A percentile compares a stretch with the other conserved stretches of the same genome.
These are phyloP conservation scores for Euclidium syriacum DNA, from an alignment of 345 rosid species.

Conservation along the genomic window DNA sequence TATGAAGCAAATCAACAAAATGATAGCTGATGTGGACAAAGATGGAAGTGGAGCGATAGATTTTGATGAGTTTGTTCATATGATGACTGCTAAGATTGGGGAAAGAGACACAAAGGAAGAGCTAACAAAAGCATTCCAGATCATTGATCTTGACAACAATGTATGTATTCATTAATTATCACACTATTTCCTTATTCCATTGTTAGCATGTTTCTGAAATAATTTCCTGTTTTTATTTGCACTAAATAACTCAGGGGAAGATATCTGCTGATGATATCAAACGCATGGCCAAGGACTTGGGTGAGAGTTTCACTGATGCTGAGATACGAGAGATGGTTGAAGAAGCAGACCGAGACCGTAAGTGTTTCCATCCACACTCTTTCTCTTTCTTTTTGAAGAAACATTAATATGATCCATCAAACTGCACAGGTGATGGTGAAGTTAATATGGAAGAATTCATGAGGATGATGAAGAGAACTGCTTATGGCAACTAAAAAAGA, in stretches of 20 bases:
- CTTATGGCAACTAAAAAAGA: slow-evolving; percentile 42
- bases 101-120: slow-evolving; percentile 94
- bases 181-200: too few species aligned
- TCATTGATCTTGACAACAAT: slow-evolving; percentile 85
- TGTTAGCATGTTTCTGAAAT: too few species aligned
- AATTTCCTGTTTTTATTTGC: too few species aligned
- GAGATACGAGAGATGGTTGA: slow-evolving; percentile 83
- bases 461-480: slow-evolving; percentile 68
- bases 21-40: slow-evolving; percentile 97
- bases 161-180: too few species aligned
- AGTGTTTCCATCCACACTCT: slow-evolving; percentile 23
- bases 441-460: slow-evolving; percentile 63
- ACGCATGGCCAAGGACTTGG: slow-evolving; percentile 74
- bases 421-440: slow-evolving; percentile 70
- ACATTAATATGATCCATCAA: neutral
- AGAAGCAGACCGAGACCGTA: slow-evolving; percentile 87
- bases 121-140: slow-evolving; percentile 67
- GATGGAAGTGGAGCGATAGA: slow-evolving; percentile 98
- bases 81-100: slow-evolving; percentile 98
- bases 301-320: slow-evolving; percentile 60
- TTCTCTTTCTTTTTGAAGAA: neutral
- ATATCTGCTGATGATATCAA: slow-evolving; percentile 67
- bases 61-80: slow-evolving; percentile 82
- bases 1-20: slow-evolving; percentile 78
- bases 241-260: too few species aligned